Evolutionary conservation across 108 stramenopile genomes (phyloP), one percentile per base, ranked within the genome.

Genomic region (Skeletonema grethae): DNA sequence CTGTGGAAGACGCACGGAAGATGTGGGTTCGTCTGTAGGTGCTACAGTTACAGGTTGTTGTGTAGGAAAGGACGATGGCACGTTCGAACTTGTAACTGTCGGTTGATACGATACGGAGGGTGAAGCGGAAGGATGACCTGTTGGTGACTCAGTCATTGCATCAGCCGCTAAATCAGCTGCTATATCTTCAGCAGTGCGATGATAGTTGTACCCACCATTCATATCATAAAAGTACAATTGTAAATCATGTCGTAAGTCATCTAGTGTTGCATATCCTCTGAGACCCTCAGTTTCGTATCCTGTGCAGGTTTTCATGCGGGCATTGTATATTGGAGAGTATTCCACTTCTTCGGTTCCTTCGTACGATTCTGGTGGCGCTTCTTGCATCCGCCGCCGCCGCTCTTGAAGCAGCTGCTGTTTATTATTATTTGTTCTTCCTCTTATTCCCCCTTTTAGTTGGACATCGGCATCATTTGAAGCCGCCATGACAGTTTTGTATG

Each of bases 201-300:
- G 50, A 24, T 53, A 53, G 5, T 8, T 53, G 7, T 53, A 53
- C 7, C 50, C 50, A 24, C 50, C 50, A 24, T 53, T 53, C 50
- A 24, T 53, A 22, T 53, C 50, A 7, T 53, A 53, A 22, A 53
- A 53, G 50, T 53, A 53, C 22, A 53, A 24, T 22, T 53, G 50
- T 24, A 53, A 53, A 53, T 53, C 50, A 53, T 53, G 6, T 0
- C 50, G 22, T 4, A 53, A 22, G 22, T 53, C 50, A 24, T 53
- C 50, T 8, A 53, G 50, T 20, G 50, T 24, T 15, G 5, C 7
- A 10, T 53, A 53, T 53, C 50, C 50, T n/a, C 0, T 53, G 22
- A 53, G 50, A 9, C 50, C 50, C 50, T 53, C 50, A 1, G 50
- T 0, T 7, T 20, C 18, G 9, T 24, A 53, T 2, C 50, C 50